Evolutionary conservation across 805 yeast species (phyloP).

Genomic region (Saccharomycopsis fermentans): DNA sequence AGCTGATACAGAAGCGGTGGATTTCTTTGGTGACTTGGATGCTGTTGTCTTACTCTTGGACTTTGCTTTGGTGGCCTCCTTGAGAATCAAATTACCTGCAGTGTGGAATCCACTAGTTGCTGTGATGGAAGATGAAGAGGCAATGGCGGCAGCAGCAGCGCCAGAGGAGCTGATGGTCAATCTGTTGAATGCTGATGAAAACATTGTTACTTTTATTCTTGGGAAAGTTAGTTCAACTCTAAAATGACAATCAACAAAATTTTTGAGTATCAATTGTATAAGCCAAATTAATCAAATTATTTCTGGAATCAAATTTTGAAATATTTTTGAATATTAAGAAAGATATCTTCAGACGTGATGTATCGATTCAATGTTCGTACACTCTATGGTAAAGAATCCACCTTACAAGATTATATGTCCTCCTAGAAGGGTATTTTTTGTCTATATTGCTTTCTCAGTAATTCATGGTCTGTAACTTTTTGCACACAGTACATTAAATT

Average conservation of each 20-base stretch:
- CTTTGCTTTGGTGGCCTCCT: not conserved
- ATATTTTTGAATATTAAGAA: not conserved
- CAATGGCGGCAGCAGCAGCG: not conserved
- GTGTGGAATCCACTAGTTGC: not conserved
- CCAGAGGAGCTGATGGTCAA: not conserved
- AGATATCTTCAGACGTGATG: not conserved
- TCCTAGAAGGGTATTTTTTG: not conserved
- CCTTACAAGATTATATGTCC: too few relatives aligned
- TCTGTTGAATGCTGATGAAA: not conserved
- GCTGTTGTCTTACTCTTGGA: not conserved
- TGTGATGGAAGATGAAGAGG: not conserved
- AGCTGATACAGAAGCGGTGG: constrained; percentile 3
- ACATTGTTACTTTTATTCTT: not conserved
- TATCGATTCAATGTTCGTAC: not conserved
- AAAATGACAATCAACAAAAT: too few relatives aligned
- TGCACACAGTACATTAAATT: too few relatives aligned
- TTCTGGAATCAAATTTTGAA: too few relatives aligned
- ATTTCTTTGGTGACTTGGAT: not conserved
- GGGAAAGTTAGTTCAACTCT: too few relatives aligned
- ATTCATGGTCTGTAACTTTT: not conserved
- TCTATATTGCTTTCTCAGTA: not conserved
- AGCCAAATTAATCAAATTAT: too few relatives aligned
- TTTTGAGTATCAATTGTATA: too few relatives aligned
- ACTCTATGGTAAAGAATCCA: not conserved
- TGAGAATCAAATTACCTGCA: not conserved